Evolutionary conservation across 139 green algal species (phyloP).

Genomic region (Pleodorina starrii): DNA sequence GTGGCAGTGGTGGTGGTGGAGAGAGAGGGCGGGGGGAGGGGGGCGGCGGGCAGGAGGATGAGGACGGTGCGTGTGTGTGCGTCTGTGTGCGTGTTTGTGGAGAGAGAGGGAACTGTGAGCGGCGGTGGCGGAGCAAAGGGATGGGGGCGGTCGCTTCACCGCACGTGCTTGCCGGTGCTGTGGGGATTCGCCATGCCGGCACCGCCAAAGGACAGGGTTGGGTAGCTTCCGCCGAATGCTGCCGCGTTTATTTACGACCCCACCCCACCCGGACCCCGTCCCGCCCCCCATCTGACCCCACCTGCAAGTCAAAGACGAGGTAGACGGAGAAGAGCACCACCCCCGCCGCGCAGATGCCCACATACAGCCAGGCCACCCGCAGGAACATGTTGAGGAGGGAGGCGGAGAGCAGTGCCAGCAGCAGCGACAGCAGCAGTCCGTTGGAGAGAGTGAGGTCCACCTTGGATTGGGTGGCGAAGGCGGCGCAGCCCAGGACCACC

Average conservation of each 20-base stretch:
- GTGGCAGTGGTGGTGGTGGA: too few relatives aligned
- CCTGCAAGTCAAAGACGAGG: slow-evolving; percentile 58
- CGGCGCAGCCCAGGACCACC: slow-evolving; percentile 31
- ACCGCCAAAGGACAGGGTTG: too few relatives aligned
- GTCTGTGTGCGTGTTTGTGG: too few relatives aligned
- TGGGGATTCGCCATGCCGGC: too few relatives aligned
- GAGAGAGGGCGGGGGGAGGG: background rate
- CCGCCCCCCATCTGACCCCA: too few relatives aligned
- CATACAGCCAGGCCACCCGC: slow-evolving; percentile 15
- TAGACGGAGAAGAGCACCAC: slow-evolving; percentile 53
- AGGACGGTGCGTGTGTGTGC: background rate
- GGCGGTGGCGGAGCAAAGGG: too few relatives aligned
- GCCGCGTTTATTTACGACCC: too few relatives aligned
- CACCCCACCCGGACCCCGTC: too few relatives aligned
- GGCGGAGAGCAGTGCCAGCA: slow-evolving; percentile 36
- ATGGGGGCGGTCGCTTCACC: too few relatives aligned
- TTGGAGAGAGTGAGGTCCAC: slow-evolving; percentile 44
- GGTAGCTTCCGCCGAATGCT: too few relatives aligned
- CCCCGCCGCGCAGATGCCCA: slow-evolving; percentile 6
- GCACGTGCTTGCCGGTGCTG: too few relatives aligned
- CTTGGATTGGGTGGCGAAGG: slow-evolving; percentile 24
- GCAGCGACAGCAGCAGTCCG: slow-evolving; percentile 36
- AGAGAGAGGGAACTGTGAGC: too few relatives aligned
- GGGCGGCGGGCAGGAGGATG: background rate
- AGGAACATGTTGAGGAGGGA: slow-evolving; percentile 48